A percentile compares a stretch with the other conserved stretches of the same genome.
These are phyloP conservation scores for Brettanomyces nanus DNA, from an alignment of 805 yeast species.

Conservation along the genomic window DNA sequence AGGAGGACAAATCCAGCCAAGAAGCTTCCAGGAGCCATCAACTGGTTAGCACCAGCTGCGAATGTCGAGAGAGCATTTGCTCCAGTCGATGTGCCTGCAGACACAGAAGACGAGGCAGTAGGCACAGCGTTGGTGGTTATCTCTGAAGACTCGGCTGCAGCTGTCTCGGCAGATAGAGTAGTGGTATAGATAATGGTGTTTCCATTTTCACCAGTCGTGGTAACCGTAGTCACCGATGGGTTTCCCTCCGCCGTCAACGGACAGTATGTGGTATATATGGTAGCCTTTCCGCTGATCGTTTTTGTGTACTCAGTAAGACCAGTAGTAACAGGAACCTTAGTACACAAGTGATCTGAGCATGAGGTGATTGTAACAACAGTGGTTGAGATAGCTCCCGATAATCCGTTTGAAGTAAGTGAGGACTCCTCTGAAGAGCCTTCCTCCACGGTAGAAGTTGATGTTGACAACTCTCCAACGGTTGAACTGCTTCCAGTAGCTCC, in stretches of 20 bases:
- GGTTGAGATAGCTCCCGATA: background rate
- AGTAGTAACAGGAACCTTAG: no score
- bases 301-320: background rate
- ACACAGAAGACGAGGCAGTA: background rate
- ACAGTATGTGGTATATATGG: background rate
- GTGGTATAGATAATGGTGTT: background rate
- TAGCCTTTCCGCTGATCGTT: background rate
- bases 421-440: background rate
- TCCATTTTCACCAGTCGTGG: background rate
- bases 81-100: background rate
- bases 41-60: background rate
- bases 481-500: background rate
- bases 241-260: background rate
- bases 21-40: background rate
- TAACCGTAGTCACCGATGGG: background rate
- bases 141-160: background rate
- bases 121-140: background rate
- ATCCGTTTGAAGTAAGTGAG: no score
- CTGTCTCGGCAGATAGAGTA: background rate
- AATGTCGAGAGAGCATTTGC: background rate
- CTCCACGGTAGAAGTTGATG: background rate
- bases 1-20: background rate
- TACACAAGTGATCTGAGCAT: conserved; percentile 1
- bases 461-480: background rate
- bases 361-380: background rate